Base-by-base conservation (phyloP, 805 yeast genomes). In the Wickerhamiella qilinensis region DNA sequence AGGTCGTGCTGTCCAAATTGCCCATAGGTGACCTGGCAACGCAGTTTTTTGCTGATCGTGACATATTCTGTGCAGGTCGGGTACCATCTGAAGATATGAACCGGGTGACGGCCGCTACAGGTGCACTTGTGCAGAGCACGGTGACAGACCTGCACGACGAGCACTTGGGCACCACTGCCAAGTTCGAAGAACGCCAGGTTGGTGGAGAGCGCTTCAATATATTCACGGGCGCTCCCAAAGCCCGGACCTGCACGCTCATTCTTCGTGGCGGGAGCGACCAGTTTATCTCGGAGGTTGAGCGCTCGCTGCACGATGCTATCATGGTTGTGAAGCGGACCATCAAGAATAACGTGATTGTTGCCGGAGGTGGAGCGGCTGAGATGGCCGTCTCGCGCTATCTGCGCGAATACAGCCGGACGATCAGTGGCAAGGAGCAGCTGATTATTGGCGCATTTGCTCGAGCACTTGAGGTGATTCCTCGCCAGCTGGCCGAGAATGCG, bases 1-100 rank as follows among this genome's bases (percentile, higher is more conserved):
- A 83, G 54, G 83, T 91, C 40, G 94, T 91, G 31, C 71, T 91
- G 44, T 86, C 96, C 15, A 85, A 85, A 57, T 68, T 91, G 51
- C 98, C 98, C 40, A 91, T 91, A 55, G 98, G 98, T 46, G 98
- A 91, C 61, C 69, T 91, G 57, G 98, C 98, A n/a, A 91, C 98
- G 7, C 98, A 91, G 63, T 91, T 70, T 61, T 91, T 91, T 60
- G 98, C 98, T 27, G 98, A 91, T 60, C 71, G 97, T 57, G 73
- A 81, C 55, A 79, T 91, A 38, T 91, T 91, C 63, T 91, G 98
- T 65, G 98, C 98, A 12, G 98, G 98, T 43, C 72, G 98, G 58
- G 95, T 91, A 14, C 60, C 85, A 9, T 47, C 71, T 30, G 94
- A 84, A 50, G 98, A 91, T 59, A 71, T 91, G 82, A 81, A 81